Conservation (phyloP, 139 green algal species). For the Chlorella sp. region DNA sequence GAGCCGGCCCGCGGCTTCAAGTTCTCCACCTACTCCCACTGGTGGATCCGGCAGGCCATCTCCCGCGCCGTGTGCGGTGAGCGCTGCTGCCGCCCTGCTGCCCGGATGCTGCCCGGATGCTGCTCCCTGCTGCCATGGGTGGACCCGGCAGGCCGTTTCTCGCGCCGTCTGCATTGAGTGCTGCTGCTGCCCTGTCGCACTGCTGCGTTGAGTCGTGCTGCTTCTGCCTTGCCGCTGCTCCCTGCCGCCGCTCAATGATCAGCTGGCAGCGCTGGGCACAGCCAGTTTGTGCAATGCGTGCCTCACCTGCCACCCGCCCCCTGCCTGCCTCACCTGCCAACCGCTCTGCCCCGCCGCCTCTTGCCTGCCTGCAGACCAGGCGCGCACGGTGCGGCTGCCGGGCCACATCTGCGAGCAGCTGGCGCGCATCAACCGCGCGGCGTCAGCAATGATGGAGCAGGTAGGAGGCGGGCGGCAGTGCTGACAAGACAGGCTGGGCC, state of each 20-base stretch:
- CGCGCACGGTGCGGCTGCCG: slow-evolving; percentile 68
- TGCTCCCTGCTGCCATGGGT: too few relatives aligned
- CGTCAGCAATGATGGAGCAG: slow-evolving; percentile 1
- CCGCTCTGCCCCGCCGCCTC: neutral
- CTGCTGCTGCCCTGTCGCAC: too few relatives aligned
- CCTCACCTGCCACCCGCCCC: too few relatives aligned
- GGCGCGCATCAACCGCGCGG: slow-evolving; percentile 19
- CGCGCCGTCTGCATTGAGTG: too few relatives aligned
- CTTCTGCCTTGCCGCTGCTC: too few relatives aligned
- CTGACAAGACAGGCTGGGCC: too few relatives aligned
- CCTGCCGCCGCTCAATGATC: too few relatives aligned
- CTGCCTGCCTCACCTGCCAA: neutral
- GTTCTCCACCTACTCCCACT: slow-evolving; percentile 90
- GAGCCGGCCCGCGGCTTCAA: slow-evolving; percentile 81
- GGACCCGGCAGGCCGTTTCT: too few relatives aligned
- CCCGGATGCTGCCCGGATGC: neutral
- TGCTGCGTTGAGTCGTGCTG: too few relatives aligned
- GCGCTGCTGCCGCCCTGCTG: neutral
- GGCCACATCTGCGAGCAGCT: slow-evolving; percentile 58
- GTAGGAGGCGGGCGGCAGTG: neutral
- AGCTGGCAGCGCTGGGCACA: too few relatives aligned
- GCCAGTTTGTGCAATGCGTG: too few relatives aligned
- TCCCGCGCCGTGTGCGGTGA: slow-evolving; percentile 66
- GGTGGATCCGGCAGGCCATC: slow-evolving; percentile 89
- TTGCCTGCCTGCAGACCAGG: slow-evolving; percentile 59